phyloP scores from a whole-genome alignment of 73 alveolate genomes.

The Uronychia binucleata region DNA sequence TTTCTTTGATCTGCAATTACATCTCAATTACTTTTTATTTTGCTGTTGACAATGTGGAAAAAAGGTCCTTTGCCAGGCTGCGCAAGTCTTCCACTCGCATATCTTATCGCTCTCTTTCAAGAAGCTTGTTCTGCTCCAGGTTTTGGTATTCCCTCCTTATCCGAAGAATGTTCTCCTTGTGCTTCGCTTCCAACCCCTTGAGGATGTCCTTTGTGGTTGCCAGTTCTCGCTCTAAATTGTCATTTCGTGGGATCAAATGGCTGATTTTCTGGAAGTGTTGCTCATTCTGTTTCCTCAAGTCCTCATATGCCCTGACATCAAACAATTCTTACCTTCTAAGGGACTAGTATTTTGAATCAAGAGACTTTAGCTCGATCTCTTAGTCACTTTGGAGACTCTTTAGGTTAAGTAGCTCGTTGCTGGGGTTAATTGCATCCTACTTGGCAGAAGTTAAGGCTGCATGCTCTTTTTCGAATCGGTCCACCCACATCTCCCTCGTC shows the following conservation, averaged over 20 bases:
- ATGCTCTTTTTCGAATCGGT: constrained; percentile 27
- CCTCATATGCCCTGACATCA: background rate
- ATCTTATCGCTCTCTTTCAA: background rate
- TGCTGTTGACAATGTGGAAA: background rate
- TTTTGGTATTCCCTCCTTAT: background rate
- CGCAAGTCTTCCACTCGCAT: background rate
- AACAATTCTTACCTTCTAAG: background rate
- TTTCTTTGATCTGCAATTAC: background rate
- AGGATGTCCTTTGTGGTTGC: background rate
- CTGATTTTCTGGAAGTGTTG: background rate
- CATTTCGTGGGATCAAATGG: background rate
- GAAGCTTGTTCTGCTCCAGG: background rate
- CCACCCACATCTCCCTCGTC: constrained; percentile 26
- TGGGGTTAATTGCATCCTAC: background rate
- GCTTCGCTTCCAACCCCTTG: background rate
- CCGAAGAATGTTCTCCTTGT: background rate
- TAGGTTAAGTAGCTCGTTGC: constrained; percentile 1
- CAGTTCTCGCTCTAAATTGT: constrained; percentile 5
- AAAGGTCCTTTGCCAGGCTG: background rate
- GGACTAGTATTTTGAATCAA: background rate
- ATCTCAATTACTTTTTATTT: background rate
- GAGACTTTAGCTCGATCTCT: background rate
- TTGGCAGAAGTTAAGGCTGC: background rate
- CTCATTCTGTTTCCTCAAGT: background rate
- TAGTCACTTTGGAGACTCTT: background rate